phyloP scores from a whole-genome alignment of 2,329 filamentous ascomycete species.

The Claviceps lovelessii region DNA sequence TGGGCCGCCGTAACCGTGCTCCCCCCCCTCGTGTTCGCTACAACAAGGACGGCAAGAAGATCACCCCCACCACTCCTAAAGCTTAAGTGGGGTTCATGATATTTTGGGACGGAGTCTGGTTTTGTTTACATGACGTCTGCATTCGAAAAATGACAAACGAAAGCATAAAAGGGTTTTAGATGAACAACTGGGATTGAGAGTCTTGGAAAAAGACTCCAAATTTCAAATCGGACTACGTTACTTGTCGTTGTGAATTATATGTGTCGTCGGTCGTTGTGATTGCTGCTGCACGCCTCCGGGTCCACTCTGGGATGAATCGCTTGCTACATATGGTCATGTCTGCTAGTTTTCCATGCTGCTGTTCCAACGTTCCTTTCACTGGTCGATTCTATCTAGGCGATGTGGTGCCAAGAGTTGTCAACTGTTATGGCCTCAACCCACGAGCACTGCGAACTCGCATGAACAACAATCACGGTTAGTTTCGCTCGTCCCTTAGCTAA shows the following conservation, averaged over 20 bases:
- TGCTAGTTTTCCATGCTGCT: background rate
- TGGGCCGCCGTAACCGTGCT: conserved; percentile 96
- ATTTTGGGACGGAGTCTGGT: conserved; percentile 23
- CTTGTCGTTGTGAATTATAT: conserved; percentile 5
- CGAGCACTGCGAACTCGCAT: too few species aligned
- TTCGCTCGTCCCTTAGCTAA: too few species aligned
- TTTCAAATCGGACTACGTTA: conserved; percentile 11
- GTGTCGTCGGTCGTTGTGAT: background rate
- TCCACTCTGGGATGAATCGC: too few species aligned
- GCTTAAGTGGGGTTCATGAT: conserved; percentile 19
- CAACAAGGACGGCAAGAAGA: conserved; percentile 99
- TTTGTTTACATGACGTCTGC: conserved; percentile 19
- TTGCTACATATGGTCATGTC: background rate
- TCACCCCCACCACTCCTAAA: conserved; percentile 55
- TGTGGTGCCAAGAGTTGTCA: background rate
- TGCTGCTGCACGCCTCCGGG: background rate
- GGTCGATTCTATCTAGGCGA: background rate
- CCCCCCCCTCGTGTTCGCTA: conserved; percentile 94
- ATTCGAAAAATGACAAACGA: conserved; percentile 16
- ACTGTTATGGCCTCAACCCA: too few species aligned
- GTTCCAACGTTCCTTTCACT: too few species aligned
- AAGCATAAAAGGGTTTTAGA: conserved; percentile 21
- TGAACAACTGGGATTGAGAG: conserved; percentile 20
- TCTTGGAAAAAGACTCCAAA: conserved; percentile 10
- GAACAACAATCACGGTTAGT: too few species aligned